Evolutionary conservation across 768 basidiomycete species (phyloP), one percentile per base, ranked within the genome.

Genomic region (Auricularia cornea): DNA sequence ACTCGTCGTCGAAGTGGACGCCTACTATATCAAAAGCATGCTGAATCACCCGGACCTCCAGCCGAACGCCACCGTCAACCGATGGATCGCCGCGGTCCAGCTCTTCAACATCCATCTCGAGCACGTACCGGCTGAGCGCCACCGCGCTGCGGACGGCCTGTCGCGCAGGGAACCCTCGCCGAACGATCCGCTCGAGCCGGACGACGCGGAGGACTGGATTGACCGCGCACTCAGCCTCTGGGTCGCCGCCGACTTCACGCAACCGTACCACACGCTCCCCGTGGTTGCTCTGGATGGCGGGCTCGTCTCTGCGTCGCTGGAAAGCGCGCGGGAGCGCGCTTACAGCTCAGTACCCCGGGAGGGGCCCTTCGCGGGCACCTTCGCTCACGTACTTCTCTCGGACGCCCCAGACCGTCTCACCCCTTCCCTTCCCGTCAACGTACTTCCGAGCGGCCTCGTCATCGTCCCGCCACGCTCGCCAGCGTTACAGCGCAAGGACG

Each of bases 11-110:
- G 70, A 74, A 23, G 67, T 67, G 1, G 73, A 79, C 59, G 72
- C 72, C 0, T 70, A 29, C 66, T 75, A 44, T 62, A 72, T 30
- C 61, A 74, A 48, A 57, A 65, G 28, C 63, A 75, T 70, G 77
- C 70, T 64, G 0, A 67, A 65, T 32, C 63, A 64, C n/a, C 66
- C 66, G 3, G 67, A 65, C 48, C n/a, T 63, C 2, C 63, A 57
- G 38, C 77, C 75, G 0, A 76, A 73, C 54, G 70, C 72, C 0
- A 69, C 72, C 0, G 70, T 75, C 3, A 74, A 75, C 31, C 29
- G 69, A 0, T 73, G 69, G 74, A 70, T 72, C 29, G 64, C 66
- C 1, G 66, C 61, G 5, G 74, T 76, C 10, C 64, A 70, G 1
- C 67, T 66, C 16, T 75, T 77, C 61, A 57, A 72, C 23, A 78